Evolutionary conservation across 208 protist species (phyloP).

Genomic region (Leishmania amazonensis): DNA sequence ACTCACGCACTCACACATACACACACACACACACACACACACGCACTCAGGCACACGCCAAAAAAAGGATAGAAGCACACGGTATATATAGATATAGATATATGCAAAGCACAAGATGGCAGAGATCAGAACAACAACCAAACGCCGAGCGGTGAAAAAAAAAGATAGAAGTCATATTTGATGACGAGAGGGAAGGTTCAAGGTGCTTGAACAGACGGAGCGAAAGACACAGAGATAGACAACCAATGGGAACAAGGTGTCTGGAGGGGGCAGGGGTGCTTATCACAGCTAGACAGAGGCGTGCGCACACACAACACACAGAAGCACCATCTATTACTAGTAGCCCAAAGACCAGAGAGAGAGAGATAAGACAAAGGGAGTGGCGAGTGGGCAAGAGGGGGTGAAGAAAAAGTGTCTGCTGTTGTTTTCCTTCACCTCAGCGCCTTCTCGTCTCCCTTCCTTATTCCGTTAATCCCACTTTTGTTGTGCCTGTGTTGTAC

Average conservation of each 20-base stretch:
- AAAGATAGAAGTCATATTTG: background rate
- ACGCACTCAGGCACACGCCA: background rate
- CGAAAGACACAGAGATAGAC: background rate
- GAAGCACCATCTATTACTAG: background rate
- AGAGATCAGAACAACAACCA: too few relatives aligned
- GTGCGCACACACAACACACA: background rate
- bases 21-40: too few relatives aligned
- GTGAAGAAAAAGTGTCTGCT: slow-evolving; percentile 8
- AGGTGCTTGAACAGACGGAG: background rate
- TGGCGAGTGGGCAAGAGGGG: background rate
- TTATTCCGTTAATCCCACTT: background rate
- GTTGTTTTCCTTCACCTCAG: background rate
- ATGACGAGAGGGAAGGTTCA: background rate
- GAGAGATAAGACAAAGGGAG: background rate
- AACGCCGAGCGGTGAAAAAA: background rate
- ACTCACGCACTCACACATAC: too few relatives aligned
- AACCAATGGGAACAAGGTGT: background rate
- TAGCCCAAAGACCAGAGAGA: background rate
- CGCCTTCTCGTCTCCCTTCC: background rate
- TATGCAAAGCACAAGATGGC: too few relatives aligned
- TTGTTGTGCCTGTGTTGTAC: background rate
- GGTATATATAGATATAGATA: too few relatives aligned
- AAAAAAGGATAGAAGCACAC: background rate
- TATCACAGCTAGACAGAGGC: background rate
- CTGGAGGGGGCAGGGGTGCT: background rate